Percentiles rank a stretch among this genome's conserved stretches.
Conservation (phyloP, 306 rosid genomes). For the Psophocarpus tetragonolobus region DNA sequence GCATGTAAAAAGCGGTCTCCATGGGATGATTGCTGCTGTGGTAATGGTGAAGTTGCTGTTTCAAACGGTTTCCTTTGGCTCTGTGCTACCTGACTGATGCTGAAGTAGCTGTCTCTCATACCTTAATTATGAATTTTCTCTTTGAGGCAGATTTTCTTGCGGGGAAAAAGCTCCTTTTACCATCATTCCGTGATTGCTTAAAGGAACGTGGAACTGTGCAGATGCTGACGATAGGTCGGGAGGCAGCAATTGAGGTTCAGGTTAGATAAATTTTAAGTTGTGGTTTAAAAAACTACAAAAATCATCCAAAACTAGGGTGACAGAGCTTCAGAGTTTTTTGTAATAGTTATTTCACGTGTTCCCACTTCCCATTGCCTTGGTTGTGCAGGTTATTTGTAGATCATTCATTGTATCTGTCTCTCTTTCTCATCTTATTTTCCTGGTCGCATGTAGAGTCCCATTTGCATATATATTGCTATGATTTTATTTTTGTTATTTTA, state of each 20-base stretch:
- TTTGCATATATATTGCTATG: background rate
- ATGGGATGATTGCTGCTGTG: constrained; percentile 94
- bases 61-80: constrained; percentile 68
- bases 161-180: constrained; percentile 82
- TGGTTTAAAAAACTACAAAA: constrained; percentile 14
- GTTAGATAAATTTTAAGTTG: constrained; percentile 43
- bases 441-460: background rate
- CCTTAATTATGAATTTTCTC: constrained; percentile 63
- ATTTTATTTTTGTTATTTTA: background rate
- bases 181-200: constrained; percentile 84
- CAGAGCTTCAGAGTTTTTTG: background rate
- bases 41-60: constrained; percentile 94
- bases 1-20: constrained; percentile 88
- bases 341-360: background rate
- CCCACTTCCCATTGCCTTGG: background rate
- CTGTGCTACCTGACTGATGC: constrained; percentile 69
- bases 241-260: constrained; percentile 99
- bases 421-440: background rate
- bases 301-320: constrained; percentile 2
- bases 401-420: background rate
- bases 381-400: background rate
- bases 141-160: constrained; percentile 92
- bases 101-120: constrained; percentile 72
- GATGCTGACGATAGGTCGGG: constrained; percentile 88
- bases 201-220: constrained; percentile 96